Base-by-base conservation (phyloP, 2,329 filamentous ascomycete species). In the Tolypocladium tundrense region DNA sequence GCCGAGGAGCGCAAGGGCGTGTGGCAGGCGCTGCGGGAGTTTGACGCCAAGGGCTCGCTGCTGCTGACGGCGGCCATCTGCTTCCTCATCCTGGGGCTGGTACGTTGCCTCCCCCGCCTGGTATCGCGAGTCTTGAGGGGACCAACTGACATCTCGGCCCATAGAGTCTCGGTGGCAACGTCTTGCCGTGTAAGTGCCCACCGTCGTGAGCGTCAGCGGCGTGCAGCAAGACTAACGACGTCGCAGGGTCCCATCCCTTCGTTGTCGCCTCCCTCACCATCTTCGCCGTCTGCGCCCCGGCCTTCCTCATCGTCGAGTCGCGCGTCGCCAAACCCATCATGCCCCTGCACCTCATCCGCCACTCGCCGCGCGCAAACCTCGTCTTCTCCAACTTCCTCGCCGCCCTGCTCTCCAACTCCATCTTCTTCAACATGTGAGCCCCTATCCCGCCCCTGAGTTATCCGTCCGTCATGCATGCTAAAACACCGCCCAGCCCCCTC, bases 151-250 rank as follows among this genome's bases (percentile, higher is more conserved):
- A 58, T 4, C 11, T 40, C 27, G 27, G 21, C 16, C 54, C 33
- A 5, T 54, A 83, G 77, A 86, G 79, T 58, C 74, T 86, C 3
- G 84, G 84, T 54, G 84, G 84, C n/a, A 87, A 86, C 58, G 72
- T 86, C 5, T 69, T 83, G n/a, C 75, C 81, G 11, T 87, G 78
- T 78, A 71, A 73, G 76, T 69, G 14, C 51, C 27, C 27, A 6
- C 27, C 27, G 27, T 6, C 27, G 27, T 31, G 27, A 31, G 27
- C 4, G 27, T 6, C 27, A 6, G 27, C 27, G 27, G 27, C 27
- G 1, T 6, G 27, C 27, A 5, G 27, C 27, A 31, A n/a, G 48
- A 35, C 48, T 33, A 13, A 33, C 8, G 8, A 8, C 16, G 10
- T 14, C 2, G 33, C 53, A 79, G 77, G 83, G 84, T 77, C 78